Base-by-base conservation (phyloP, 768 basidiomycete species). In the Psilocybe subaeruginosa region DNA sequence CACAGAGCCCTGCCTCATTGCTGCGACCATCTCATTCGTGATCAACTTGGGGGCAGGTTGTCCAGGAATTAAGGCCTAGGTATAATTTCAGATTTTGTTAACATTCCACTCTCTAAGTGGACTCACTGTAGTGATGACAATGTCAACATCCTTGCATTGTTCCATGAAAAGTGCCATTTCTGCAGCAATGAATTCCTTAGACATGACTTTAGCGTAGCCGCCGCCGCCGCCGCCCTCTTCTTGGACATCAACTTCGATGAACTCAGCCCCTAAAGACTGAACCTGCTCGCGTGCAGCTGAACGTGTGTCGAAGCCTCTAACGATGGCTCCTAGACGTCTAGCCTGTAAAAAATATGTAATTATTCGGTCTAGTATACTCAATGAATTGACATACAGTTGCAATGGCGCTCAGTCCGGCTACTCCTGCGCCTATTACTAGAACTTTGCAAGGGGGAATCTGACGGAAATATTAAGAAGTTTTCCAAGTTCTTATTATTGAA, bases 1-100 rank as follows among this genome's bases (percentile, higher is more conserved):
- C 30, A 95, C 87, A 4, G 93, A 95, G 27, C 93, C 93, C 76
- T 91, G 92, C 67, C 91, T 94, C 93, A 95, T 94, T n/a, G 87
- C 90, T 43, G 87, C 84, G 12, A 95, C 82, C 90, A 95, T 94
- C 78, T 92, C 89, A 63, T 87, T 80, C 4, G 88, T 91, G 69
- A 95, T 93, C 47, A 95, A 72, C 70, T 88, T 95, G 0, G 93
- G 93, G 2, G 93, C 93, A 8, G 90, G 91, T 79, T 85, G 88
- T 9, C 93, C 93, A 27, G 93, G 93, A 68, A 93, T 93, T 46
- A 92, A 82, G 58, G 91, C 93, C 89, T 90, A 49, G 0, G 33
- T 17, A 35, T 37, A 8, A 48, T 54, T 50, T 31, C 46, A 51
- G 62, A 4, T 16, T 53, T 1, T 58, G 17, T 12, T 46, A 16